Evolutionary conservation across 371 early-diverging fungal species (phyloP), one percentile per base, ranked within the genome.

Genomic region (Circinella umbellata): DNA sequence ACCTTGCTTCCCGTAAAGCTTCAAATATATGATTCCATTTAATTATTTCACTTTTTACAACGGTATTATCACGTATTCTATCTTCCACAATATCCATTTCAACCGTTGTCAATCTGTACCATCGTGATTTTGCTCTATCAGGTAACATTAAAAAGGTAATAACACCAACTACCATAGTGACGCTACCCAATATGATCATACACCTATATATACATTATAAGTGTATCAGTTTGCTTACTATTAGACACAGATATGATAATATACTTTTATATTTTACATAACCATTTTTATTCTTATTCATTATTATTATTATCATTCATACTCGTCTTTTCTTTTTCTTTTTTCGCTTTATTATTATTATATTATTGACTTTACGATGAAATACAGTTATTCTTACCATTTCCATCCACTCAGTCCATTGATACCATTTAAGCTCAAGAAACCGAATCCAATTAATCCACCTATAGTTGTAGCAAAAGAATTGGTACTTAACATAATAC

Each of bases 401-500:
- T 80, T 78, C 91, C 92, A 90, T 5, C 75, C 68, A 17, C 64
- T 34, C 14, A 89, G 66, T 27, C 75, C 77, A n/a, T 69, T 69
- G 35, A 70, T 68, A n/a, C 74, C 70, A 20, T 79, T 65, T 61
- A 91, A 82, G 36, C 79, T 65, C 15, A 61, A 73, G 42, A 92
- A 79, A 8, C 86, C 90, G 49, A 86, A 84, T 4, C 89, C 84
- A 8, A 89, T 79, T 10, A 88, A 77, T 0, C 90, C 91, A 65
- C 88, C 90, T 14, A 89, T 2, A 4, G 73, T 60, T 8, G 35
- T 62, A 18, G 69, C 63, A 8, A 68, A 15, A 36, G 27, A 27
- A 27, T 69, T 63, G 42, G 79, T 76, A 7, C 66, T 67, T 1
- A 73, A 47, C 64, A 79, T 73, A 70, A 79, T 59, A 38, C 78